Percentiles rank a stretch among this genome's conserved stretches.
phyloP scores from a whole-genome alignment of 176 grass and related monocot genomes.

The Urochloa ruziziensis region DNA sequence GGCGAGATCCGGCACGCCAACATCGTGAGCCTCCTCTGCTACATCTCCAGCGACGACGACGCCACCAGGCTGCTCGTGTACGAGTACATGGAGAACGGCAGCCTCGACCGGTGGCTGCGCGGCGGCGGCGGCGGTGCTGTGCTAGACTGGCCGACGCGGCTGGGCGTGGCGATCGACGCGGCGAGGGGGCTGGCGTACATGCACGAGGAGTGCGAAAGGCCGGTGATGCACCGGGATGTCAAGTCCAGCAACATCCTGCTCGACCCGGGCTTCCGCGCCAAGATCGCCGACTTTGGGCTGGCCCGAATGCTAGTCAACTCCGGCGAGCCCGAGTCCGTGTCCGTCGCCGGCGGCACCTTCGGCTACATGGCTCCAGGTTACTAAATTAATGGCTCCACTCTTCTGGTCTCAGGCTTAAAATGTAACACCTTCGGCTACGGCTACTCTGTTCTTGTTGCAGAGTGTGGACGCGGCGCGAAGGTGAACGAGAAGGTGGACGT shows the following conservation, averaged over 20 bases:
- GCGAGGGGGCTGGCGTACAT: conserved; percentile 60
- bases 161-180: conserved; percentile 57
- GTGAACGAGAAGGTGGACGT: conserved; percentile 74
- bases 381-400: neutral
- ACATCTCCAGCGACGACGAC: conserved; percentile 31
- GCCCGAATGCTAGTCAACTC: conserved; percentile 47
- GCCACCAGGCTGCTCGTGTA: conserved; percentile 56
- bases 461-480: conserved; percentile 33
- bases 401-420: too few relatives aligned
- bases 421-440: too few relatives aligned
- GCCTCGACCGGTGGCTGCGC: conserved; percentile 58
- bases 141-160: conserved; percentile 58
- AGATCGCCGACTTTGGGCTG: conserved; percentile 70
- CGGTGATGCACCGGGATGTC: conserved; percentile 64
- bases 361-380: conserved; percentile 90
- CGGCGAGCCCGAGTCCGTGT: conserved; percentile 44
- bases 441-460: conserved; percentile 15
- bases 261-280: conserved; percentile 46
- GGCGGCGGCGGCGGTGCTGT: neutral
- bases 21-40: conserved; percentile 66
- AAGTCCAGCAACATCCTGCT: conserved; percentile 87
- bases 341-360: conserved; percentile 47
- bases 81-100: conserved; percentile 77
- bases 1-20: conserved; percentile 59
- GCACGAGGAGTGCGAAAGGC: conserved; percentile 47